Conservation (phyloP, 257 asterid genomes). For the Fraxinus excelsior region DNA sequence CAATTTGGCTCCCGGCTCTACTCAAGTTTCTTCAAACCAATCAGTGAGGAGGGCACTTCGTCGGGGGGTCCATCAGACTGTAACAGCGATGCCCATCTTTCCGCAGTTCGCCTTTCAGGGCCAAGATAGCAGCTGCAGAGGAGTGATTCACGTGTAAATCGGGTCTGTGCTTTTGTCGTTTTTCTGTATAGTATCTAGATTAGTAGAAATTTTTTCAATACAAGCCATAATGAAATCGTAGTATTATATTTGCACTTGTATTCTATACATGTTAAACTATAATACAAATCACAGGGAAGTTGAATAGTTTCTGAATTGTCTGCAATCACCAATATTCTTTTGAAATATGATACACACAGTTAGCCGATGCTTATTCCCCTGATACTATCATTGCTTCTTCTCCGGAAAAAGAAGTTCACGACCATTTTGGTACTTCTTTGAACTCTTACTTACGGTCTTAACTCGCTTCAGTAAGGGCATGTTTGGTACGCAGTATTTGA, state of each 20-base stretch:
- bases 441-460: not conserved
- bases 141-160: conserved; percentile 20
- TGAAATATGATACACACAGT: not conserved
- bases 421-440: not conserved
- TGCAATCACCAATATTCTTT: not conserved
- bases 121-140: conserved; percentile 65
- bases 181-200: conserved; percentile 37
- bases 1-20: conserved; percentile 70
- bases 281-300: conserved; percentile 1
- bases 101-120: conserved; percentile 89
- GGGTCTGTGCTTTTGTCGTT: conserved; percentile 24
- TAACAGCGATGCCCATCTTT: conserved; percentile 78
- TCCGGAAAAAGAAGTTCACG: too few species aligned
- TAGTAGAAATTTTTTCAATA: conserved; percentile 39
- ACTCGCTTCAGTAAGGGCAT: not conserved
- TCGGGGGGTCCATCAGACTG: conserved; percentile 80
- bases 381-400: too few species aligned
- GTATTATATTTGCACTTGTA: conserved; percentile 23
- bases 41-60: conserved; percentile 74
- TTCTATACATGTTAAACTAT: conserved; percentile 42
- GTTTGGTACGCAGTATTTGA: not conserved
- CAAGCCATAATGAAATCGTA: conserved; percentile 23
- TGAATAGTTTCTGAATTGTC: not conserved
- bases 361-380: too few species aligned
- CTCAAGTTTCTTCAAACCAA: conserved; percentile 57